These are phyloP conservation scores for Rhynchospora tenuis DNA, from an alignment of 176 grass and related monocot genomes.

Conservation along the genomic window DNA sequence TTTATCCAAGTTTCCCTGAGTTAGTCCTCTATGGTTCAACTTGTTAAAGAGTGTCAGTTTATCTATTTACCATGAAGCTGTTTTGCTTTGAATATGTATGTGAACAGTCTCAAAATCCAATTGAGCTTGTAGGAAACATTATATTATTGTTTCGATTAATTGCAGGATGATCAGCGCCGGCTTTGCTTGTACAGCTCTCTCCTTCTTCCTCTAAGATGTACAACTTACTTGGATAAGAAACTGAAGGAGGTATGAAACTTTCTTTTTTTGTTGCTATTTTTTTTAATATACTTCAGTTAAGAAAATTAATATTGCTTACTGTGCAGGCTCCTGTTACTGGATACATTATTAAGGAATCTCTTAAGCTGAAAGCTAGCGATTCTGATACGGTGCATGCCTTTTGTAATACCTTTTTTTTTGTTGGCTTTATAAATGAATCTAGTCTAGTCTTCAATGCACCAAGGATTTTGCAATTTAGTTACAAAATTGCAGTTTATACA, in stretches of 20 bases:
- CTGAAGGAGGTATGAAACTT: slow-evolving; percentile 55
- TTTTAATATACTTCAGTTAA: slow-evolving; percentile 1
- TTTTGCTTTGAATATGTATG: background rate
- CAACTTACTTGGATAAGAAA: slow-evolving; percentile 69
- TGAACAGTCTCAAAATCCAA: background rate
- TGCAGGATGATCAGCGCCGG: slow-evolving; percentile 75
- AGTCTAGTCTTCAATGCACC: background rate
- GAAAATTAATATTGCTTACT: slow-evolving; percentile 20
- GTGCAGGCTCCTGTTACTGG: slow-evolving; percentile 59
- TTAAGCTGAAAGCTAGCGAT: slow-evolving; percentile 85
- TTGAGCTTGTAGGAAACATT: background rate
- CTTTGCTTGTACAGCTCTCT: slow-evolving; percentile 72
- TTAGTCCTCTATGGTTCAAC: background rate
- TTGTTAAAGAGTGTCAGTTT: background rate
- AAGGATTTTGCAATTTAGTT: background rate
- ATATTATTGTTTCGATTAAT: slow-evolving; percentile 18
- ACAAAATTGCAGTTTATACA: background rate
- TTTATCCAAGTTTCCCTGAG: background rate
- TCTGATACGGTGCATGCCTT: slow-evolving; percentile 52
- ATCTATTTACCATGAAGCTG: background rate
- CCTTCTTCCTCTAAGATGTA: slow-evolving; percentile 57
- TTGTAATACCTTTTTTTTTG: slow-evolving; percentile 13
- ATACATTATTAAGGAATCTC: slow-evolving; percentile 76
- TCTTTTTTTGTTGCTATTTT: slow-evolving; percentile 11
- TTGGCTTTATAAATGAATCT: background rate